Evolutionary conservation across 192 early-diverging fungal species (phyloP).

Genomic region (Jimgerdemannia lactiflua): DNA sequence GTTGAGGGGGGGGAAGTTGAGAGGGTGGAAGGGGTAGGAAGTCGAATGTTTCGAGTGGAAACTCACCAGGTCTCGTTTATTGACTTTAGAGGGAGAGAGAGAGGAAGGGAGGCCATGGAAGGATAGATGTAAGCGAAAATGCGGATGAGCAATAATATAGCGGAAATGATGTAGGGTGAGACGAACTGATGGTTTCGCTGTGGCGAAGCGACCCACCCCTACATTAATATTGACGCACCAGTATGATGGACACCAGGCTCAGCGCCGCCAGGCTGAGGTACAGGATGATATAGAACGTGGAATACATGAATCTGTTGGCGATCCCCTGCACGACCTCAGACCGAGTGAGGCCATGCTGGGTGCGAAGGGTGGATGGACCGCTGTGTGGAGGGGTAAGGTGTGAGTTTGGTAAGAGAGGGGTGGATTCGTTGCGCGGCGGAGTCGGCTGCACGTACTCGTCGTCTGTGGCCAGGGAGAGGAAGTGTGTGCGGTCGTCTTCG

Average conservation of each 20-base stretch:
- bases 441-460: too few relatives aligned
- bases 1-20: constrained; percentile 11
- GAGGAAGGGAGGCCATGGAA: background rate
- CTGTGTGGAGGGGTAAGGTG: too few relatives aligned
- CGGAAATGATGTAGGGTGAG: too few relatives aligned
- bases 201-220: too few relatives aligned
- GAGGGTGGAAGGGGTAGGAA: background rate
- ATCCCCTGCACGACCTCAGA: constrained; percentile 51
- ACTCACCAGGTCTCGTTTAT: constrained; percentile 41
- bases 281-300: constrained; percentile 52
- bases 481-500: too few relatives aligned
- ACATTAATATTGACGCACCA: constrained; percentile 39
- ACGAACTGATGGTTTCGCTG: too few relatives aligned
- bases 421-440: too few relatives aligned
- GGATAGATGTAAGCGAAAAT: too few relatives aligned
- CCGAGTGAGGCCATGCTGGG: constrained; percentile 47
- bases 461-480: too few relatives aligned
- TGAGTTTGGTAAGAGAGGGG: too few relatives aligned
- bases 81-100: constrained; percentile 21
- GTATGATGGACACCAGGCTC: constrained; percentile 47
- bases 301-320: constrained; percentile 59
- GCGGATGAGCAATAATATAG: too few relatives aligned
- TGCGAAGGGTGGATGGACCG: constrained; percentile 9
- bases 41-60: background rate
- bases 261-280: constrained; percentile 49